These are phyloP conservation scores for Auriscalpium orientale DNA, from an alignment of 768 basidiomycete genomes.

Conservation along the genomic window DNA sequence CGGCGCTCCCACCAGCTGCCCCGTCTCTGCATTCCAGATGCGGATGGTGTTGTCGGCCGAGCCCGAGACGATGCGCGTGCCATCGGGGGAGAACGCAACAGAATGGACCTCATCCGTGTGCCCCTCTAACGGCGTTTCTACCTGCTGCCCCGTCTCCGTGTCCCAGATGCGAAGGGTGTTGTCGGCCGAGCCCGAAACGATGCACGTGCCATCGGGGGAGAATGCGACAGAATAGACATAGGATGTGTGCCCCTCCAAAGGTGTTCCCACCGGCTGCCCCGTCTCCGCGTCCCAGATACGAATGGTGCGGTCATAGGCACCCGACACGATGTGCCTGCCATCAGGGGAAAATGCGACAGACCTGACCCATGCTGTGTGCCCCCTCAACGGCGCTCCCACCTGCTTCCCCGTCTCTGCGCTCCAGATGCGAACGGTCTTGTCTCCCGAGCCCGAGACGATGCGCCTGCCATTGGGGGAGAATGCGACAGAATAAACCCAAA, in stretches of 20 bases:
- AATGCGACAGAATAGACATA: too few species aligned
- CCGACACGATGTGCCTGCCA: background rate
- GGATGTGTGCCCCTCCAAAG: too few species aligned
- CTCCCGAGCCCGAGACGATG: background rate
- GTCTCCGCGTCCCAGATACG: slow-evolving; percentile 5
- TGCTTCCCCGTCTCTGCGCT: background rate
- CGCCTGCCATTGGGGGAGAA: slow-evolving; percentile 3
- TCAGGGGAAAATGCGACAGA: background rate
- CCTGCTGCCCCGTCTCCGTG: too few species aligned
- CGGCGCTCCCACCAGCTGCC: background rate
- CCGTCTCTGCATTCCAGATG: background rate
- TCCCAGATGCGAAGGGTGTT: too few species aligned
- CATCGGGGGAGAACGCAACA: slow-evolving; percentile 11
- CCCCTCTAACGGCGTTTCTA: too few species aligned
- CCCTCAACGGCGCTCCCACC: background rate
- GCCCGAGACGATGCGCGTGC: slow-evolving; percentile 6
- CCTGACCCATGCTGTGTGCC: background rate
- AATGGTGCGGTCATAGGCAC: slow-evolving; percentile 4
- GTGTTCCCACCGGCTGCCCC: background rate
- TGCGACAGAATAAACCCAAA: slow-evolving; percentile 29
- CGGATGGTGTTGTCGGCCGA: background rate
- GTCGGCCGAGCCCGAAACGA: too few species aligned
- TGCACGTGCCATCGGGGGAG: too few species aligned
- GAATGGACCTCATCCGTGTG: background rate
- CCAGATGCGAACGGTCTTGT: slow-evolving; percentile 1